Evolutionary conservation across 1,139 yeast genomes (phyloP).

Genomic region (Yamadazyma buinensis): DNA sequence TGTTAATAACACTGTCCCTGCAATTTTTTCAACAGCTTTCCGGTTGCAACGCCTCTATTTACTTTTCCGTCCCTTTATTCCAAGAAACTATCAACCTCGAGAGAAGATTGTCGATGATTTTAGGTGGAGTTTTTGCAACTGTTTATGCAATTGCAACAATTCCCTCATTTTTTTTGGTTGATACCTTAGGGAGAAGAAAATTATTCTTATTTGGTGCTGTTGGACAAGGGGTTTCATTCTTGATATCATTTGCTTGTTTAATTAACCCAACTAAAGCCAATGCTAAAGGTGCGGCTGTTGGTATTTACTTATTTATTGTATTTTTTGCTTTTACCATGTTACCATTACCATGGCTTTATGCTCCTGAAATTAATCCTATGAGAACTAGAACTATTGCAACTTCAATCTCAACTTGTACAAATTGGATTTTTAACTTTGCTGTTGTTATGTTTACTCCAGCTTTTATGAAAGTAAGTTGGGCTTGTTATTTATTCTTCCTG

Average conservation of each 20-base stretch:
- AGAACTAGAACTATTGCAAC: conserved; percentile 53
- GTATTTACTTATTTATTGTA: conserved; percentile 46
- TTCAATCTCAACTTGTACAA: conserved; percentile 45
- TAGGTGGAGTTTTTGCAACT: conserved; percentile 61
- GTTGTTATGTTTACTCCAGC: conserved; percentile 45
- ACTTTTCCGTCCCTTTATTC: conserved; percentile 58
- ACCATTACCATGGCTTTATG: conserved; percentile 54
- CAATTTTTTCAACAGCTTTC: conserved; percentile 49
- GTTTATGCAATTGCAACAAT: conserved; percentile 56
- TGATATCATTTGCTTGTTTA: conserved; percentile 38
- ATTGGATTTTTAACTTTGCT: conserved; percentile 41
- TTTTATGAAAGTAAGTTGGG: conserved; percentile 34
- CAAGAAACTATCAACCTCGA: conserved; percentile 47
- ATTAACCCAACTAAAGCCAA: conserved; percentile 25
- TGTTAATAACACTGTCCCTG: conserved; percentile 53
- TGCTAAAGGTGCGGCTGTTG: conserved; percentile 46
- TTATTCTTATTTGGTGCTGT: conserved; percentile 44
- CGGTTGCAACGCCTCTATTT: conserved; percentile 63
- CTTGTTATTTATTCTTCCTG: conserved; percentile 41
- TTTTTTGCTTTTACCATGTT: conserved; percentile 53
- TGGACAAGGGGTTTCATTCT: conserved; percentile 39
- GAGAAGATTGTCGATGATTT: conserved; percentile 48
- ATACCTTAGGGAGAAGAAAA: conserved; percentile 61
- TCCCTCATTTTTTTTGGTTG: conserved; percentile 59
- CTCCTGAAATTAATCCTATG: conserved; percentile 57